Evolutionary conservation across 1,284 basidiomycete genomes (phyloP).

Genomic region (Ganoderma multipileum): DNA sequence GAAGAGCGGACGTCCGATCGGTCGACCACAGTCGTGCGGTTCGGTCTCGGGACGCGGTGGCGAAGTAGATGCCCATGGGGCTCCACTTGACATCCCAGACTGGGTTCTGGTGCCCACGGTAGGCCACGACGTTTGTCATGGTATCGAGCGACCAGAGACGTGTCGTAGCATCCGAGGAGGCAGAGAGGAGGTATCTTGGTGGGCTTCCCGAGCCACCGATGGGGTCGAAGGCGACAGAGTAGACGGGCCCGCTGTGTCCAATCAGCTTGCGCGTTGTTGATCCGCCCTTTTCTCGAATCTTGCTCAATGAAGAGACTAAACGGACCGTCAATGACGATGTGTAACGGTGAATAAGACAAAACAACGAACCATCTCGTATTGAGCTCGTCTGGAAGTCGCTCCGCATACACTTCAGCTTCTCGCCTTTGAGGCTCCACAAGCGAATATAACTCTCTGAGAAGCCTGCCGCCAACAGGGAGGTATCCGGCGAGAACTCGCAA

Average conservation of each 20-base stretch:
- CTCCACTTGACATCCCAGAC: constrained; percentile 99
- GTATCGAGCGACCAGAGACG: constrained; percentile 98
- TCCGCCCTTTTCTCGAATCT: constrained; percentile 80
- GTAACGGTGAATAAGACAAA: constrained; percentile 1
- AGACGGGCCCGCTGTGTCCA: constrained; percentile 97
- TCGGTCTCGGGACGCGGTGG: constrained; percentile 91
- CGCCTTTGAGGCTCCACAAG: constrained; percentile 94
- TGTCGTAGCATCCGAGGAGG: constrained; percentile 92
- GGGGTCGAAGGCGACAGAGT: constrained; percentile 94
- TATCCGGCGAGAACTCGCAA: constrained; percentile 90
- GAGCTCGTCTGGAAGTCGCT: constrained; percentile 76
- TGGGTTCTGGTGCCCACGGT: constrained; percentile 96
- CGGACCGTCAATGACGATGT: constrained; percentile 15
- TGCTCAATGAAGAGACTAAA: constrained; percentile 65
- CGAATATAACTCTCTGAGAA: constrained; percentile 97
- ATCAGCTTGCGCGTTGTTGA: constrained; percentile 90
- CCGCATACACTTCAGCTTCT: constrained; percentile 81
- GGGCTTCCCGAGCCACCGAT: constrained; percentile 85
- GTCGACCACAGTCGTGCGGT: constrained; percentile 98
- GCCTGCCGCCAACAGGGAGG: constrained; percentile 94
- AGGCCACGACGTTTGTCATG: constrained; percentile 91
- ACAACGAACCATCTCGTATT: constrained; percentile 72
- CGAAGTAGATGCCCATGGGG: constrained; percentile 98
- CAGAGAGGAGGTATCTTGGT: constrained; percentile 89
- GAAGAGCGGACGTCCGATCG: constrained; percentile 85